phyloP scores from a whole-genome alignment of 2,329 filamentous ascomycete species.

The Ophiostoma sp. region DNA sequence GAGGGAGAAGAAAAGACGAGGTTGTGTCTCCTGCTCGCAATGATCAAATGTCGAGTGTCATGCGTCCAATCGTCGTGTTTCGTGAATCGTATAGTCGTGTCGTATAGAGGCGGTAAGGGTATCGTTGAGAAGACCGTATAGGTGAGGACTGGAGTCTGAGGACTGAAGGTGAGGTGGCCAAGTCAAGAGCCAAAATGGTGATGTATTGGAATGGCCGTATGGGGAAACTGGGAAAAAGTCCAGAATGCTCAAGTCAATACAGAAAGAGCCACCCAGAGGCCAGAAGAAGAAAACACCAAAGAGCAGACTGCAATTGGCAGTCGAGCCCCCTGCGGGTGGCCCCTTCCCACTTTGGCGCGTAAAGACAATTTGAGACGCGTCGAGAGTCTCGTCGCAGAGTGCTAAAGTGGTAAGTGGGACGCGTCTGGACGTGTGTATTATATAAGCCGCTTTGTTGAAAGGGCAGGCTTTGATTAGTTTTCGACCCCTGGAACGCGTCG shows the following conservation, averaged over 20 bases:
- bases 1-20: neutral
- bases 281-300: constrained; percentile 10
- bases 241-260: neutral
- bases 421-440: constrained; percentile 23
- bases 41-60: neutral
- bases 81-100: constrained; percentile 19
- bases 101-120: neutral
- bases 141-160: neutral
- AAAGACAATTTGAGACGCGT: constrained; percentile 24
- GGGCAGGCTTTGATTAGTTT: neutral
- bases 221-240: neutral
- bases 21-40: neutral
- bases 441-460: neutral
- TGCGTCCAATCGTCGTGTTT: neutral
- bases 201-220: neutral
- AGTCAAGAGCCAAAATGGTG: neutral
- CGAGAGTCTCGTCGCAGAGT: neutral
- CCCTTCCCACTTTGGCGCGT: constrained; percentile 22
- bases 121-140: constrained; percentile 18
- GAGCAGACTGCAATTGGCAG: constrained; percentile 11
- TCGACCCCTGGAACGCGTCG: neutral
- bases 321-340: constrained; percentile 15
- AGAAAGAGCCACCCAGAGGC: constrained; percentile 12
- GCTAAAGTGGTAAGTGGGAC: constrained; percentile 1
- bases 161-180: neutral